Evolutionary conservation across 2,329 filamentous ascomycete species (phyloP).

Genomic region (Hypoxylon sp.): DNA sequence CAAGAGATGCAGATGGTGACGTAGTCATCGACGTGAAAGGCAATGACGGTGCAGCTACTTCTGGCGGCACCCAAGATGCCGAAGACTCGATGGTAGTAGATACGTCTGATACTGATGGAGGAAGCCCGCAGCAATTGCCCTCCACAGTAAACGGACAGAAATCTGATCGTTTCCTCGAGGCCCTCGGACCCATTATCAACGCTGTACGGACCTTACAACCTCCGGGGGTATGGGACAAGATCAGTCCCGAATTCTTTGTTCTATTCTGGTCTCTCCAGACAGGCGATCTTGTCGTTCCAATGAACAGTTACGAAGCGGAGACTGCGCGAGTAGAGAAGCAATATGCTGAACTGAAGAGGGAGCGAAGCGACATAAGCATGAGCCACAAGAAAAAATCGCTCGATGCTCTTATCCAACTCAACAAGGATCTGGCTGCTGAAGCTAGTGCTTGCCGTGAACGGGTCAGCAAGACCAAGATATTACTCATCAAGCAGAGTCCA

Average conservation of each 20-base stretch:
- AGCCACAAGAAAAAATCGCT: constrained; percentile 79
- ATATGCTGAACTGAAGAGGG: constrained; percentile 74
- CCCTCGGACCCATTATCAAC: constrained; percentile 80
- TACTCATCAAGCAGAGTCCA: constrained; percentile 77
- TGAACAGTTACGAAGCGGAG: constrained; percentile 82
- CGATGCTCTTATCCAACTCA: constrained; percentile 76
- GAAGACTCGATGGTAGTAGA: constrained; percentile 54
- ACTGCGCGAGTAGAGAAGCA: constrained; percentile 76
- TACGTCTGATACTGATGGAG: constrained; percentile 45
- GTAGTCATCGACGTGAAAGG: constrained; percentile 62
- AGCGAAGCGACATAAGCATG: constrained; percentile 80
- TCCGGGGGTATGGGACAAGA: constrained; percentile 73
- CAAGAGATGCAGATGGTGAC: constrained; percentile 69
- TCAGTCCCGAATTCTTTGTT: constrained; percentile 86
- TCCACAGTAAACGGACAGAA: constrained; percentile 54
- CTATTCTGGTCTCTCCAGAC: constrained; percentile 94
- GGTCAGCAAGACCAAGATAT: constrained; percentile 75
- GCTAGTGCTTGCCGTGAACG: constrained; percentile 76
- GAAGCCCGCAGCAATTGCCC: constrained; percentile 41
- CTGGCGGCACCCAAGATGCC: constrained; percentile 32
- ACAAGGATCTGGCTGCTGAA: constrained; percentile 79
- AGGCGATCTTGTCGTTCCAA: constrained; percentile 82
- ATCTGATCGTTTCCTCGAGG: constrained; percentile 71
- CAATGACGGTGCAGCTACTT: constrained; percentile 45
- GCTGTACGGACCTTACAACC: constrained; percentile 73